Percentiles rank a stretch among this genome's conserved stretches.
These are phyloP conservation scores for Mortierella hygrophila DNA, from an alignment of 192 early-diverging fungal species.

Conservation along the genomic window DNA sequence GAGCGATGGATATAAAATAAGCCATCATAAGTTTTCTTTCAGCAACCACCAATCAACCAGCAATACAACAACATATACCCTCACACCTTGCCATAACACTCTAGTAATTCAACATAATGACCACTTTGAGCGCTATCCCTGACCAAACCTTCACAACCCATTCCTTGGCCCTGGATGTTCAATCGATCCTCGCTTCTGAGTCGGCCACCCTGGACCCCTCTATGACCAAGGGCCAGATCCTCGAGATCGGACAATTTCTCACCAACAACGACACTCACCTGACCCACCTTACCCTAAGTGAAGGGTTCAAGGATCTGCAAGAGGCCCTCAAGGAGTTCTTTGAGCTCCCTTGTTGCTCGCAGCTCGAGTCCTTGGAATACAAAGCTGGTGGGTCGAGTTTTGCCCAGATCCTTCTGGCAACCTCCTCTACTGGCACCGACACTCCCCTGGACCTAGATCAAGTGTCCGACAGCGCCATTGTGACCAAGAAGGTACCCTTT, in stretches of 20 bases:
- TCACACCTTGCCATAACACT: neutral
- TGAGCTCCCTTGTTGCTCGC: conserved; percentile 16
- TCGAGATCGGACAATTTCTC: conserved; percentile 19
- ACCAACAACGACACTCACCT: conserved; percentile 2
- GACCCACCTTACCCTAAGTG: conserved; percentile 8
- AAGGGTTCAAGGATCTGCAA: conserved; percentile 32
- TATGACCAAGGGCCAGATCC: conserved; percentile 36
- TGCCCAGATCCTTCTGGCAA: conserved; percentile 25
- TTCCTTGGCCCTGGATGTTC: neutral
- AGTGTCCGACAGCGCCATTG: neutral
- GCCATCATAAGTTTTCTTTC: neutral
- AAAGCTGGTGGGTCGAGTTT: conserved; percentile 26
- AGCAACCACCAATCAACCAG: neutral
- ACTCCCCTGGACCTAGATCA: neutral
- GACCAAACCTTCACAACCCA: neutral
- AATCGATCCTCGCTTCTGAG: conserved; percentile 29
- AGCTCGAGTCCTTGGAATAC: conserved; percentile 28
- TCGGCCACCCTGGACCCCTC: conserved; percentile 21
- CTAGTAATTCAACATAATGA: neutral
- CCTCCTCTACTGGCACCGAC: neutral
- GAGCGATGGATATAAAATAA: neutral
- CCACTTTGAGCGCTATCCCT: neutral
- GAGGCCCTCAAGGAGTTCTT: conserved; percentile 21
- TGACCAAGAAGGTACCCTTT: conserved; percentile 7
- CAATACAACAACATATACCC: neutral